Conservation (phyloP, 2,329 filamentous ascomycete genomes). For the Botrytis sinoallii region DNA sequence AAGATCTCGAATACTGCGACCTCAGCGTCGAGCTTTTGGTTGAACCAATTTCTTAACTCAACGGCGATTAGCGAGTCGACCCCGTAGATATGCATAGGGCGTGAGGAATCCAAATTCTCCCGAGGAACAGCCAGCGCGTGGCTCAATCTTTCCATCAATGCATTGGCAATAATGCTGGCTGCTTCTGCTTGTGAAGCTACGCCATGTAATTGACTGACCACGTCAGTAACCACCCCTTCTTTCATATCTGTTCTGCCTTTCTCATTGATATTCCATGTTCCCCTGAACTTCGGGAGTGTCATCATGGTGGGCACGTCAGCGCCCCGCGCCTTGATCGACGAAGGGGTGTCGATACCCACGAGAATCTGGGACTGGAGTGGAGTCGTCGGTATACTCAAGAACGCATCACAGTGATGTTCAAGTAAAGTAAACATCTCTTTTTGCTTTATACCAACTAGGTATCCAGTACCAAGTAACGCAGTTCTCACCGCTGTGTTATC, state of each 20-base stretch:
- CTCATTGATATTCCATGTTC: background rate
- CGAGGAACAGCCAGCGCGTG: constrained; percentile 46
- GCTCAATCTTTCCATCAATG: constrained; percentile 40
- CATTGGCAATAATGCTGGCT: constrained; percentile 12
- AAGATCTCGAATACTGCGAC: constrained; percentile 33
- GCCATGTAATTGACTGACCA: background rate
- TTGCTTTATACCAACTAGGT: constrained; percentile 47
- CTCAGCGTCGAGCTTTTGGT: constrained; percentile 43
- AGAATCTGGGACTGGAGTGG: background rate
- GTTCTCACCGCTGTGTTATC: constrained; percentile 21
- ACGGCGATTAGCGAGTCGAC: constrained; percentile 53
- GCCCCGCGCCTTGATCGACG: background rate
- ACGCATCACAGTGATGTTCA: background rate
- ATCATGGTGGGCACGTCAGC: background rate
- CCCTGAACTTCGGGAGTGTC: background rate
- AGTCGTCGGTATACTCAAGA: background rate
- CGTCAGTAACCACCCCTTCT: background rate
- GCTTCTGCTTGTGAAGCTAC: background rate
- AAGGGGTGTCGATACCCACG: background rate
- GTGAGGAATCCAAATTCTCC: constrained; percentile 42
- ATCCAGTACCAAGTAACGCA: constrained; percentile 29
- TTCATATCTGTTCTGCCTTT: background rate
- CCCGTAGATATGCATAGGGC: constrained; percentile 43
- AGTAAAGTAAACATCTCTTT: constrained; percentile 54
- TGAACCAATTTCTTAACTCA: constrained; percentile 50